Conservation (phyloP, 257 asterid genomes). For the Fraxinus americana region DNA sequence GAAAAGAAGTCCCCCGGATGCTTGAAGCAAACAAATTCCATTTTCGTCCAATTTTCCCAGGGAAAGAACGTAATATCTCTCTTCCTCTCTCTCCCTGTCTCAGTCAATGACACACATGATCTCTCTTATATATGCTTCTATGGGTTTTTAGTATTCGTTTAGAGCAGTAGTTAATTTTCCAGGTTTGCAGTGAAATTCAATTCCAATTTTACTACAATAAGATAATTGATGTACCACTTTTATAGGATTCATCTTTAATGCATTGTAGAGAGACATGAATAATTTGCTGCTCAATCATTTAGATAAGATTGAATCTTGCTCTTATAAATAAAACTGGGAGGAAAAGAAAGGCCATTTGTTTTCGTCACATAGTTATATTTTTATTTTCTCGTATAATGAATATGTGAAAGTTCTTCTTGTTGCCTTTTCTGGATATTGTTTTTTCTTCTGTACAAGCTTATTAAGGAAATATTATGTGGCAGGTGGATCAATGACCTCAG, state of each 20-base stretch:
- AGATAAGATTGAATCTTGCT: neutral
- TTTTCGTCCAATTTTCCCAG: constrained; percentile 76
- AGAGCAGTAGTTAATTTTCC: neutral
- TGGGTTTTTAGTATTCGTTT: neutral
- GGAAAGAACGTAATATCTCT: constrained; percentile 60
- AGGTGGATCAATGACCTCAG: constrained; percentile 62
- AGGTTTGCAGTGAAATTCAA: neutral
- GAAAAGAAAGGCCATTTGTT: neutral
- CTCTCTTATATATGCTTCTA: neutral
- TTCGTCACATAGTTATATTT: constrained; percentile 6
- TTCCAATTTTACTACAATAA: neutral
- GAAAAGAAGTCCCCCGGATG: constrained; percentile 94
- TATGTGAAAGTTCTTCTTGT: neutral
- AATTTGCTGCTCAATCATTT: constrained; percentile 7
- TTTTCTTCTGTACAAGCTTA: constrained; percentile 9
- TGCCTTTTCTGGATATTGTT: constrained; percentile 2
- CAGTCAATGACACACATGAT: neutral
- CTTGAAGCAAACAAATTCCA: constrained; percentile 96
- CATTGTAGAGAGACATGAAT: constrained; percentile 13
- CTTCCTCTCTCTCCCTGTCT: constrained; percentile 26
- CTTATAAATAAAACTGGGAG: neutral
- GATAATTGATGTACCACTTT: neutral
- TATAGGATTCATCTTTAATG: neutral
- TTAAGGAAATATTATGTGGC: constrained; percentile 33
- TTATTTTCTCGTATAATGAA: neutral